A percentile compares a stretch with the other conserved stretches of the same genome.
phyloP scores from a whole-genome alignment of 768 basidiomycete species.

The Suillus cothurnatus region DNA sequence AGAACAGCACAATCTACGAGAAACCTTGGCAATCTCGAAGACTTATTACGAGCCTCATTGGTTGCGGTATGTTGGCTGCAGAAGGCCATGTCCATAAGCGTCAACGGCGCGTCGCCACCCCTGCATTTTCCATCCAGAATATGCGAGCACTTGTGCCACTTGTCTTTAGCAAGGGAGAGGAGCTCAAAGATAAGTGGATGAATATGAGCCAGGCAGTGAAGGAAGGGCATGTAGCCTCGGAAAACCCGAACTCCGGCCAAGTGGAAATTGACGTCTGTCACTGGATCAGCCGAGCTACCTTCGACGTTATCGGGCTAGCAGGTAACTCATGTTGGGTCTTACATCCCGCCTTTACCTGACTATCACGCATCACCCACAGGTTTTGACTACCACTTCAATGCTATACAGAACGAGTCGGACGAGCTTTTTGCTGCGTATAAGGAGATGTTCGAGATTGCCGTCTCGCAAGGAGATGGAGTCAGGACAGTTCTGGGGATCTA shows the following conservation, averaged over 20 bases:
- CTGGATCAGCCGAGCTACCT: constrained; percentile 82
- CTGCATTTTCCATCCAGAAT: constrained; percentile 82
- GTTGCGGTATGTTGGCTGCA: constrained; percentile 79
- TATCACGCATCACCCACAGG: constrained; percentile 41
- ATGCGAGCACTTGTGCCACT: constrained; percentile 71
- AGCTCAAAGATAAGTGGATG: constrained; percentile 64
- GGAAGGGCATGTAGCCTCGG: constrained; percentile 15
- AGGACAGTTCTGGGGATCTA: constrained; percentile 56
- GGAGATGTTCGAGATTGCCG: constrained; percentile 78
- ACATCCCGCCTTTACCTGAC: neutral
- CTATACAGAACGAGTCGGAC: constrained; percentile 78
- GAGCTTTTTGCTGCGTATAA: constrained; percentile 79
- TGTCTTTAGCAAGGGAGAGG: constrained; percentile 66
- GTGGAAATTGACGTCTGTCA: constrained; percentile 70
- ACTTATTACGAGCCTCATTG: constrained; percentile 76
- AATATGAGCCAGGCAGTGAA: constrained; percentile 41
- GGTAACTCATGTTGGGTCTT: constrained; percentile 44
- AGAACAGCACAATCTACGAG: constrained; percentile 71
- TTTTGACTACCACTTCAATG: constrained; percentile 86
- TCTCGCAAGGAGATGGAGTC: constrained; percentile 55
- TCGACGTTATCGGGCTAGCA: constrained; percentile 91
- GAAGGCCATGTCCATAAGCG: constrained; percentile 80
- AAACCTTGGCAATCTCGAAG: constrained; percentile 83
- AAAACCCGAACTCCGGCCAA: constrained; percentile 28
- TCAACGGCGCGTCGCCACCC: constrained; percentile 74